These are phyloP conservation scores for Botrytis squamosa DNA, from an alignment of 2,329 filamentous ascomycete genomes.

Conservation along the genomic window DNA sequence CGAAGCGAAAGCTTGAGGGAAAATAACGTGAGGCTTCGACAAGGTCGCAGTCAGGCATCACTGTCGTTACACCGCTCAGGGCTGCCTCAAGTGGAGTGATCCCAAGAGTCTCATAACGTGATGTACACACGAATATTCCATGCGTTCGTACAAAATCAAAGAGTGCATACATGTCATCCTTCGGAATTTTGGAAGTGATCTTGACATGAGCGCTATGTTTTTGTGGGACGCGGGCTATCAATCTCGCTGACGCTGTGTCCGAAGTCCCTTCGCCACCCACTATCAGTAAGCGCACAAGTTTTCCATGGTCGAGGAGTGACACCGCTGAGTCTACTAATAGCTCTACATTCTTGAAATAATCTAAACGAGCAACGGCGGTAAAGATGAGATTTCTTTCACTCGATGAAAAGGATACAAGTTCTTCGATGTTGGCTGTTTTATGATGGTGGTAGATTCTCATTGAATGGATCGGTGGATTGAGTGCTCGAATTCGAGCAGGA, in stretches of 20 bases:
- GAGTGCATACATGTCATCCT: slow-evolving; percentile 25
- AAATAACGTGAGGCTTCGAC: slow-evolving; percentile 26
- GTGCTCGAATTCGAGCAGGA: slow-evolving; percentile 20
- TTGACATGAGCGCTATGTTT: slow-evolving; percentile 23
- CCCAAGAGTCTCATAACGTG: slow-evolving; percentile 26
- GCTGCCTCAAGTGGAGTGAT: slow-evolving; percentile 26
- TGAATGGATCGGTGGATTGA: slow-evolving; percentile 25
- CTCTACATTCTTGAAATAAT: slow-evolving; percentile 27
- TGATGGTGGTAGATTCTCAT: slow-evolving; percentile 12
- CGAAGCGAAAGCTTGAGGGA: slow-evolving; percentile 21
- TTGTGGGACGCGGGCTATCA: slow-evolving; percentile 20
- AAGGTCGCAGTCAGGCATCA: slow-evolving; percentile 23
- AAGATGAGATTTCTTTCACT: slow-evolving; percentile 22
- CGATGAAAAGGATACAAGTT: slow-evolving; percentile 13
- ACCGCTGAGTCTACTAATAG: slow-evolving; percentile 23
- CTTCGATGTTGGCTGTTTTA: not conserved
- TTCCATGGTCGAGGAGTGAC: slow-evolving; percentile 20
- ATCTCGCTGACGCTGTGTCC: slow-evolving; percentile 5
- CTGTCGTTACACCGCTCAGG: slow-evolving; percentile 24
- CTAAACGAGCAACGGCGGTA: slow-evolving; percentile 26
- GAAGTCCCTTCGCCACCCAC: slow-evolving; percentile 22
- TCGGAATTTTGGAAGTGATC: slow-evolving; percentile 24
- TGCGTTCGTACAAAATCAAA: slow-evolving; percentile 21
- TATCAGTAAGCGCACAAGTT: slow-evolving; percentile 21
- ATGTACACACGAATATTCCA: slow-evolving; percentile 26